Conservation (phyloP, 2,329 filamentous ascomycete genomes). For the Camillea tinctor region DNA sequence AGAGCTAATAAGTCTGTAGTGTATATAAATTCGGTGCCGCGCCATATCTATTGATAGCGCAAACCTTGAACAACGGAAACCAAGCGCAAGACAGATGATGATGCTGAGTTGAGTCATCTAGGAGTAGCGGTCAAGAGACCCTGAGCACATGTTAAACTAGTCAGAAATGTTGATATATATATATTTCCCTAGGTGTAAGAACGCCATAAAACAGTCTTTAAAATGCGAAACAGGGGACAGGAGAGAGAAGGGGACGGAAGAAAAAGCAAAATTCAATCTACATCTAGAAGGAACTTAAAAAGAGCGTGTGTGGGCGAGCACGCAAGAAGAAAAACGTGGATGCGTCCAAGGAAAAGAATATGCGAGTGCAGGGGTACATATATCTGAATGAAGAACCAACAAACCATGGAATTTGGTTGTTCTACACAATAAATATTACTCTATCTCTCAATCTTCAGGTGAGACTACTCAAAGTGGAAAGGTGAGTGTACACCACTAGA, state of each 20-base stretch:
- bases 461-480: not conserved
- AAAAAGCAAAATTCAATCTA: not conserved
- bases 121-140: not conserved
- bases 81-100: not conserved
- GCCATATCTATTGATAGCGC: not conserved
- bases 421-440: not conserved
- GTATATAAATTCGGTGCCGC: not conserved
- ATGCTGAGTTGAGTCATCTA: not conserved
- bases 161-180: not conserved
- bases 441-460: not conserved
- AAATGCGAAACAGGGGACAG: not conserved
- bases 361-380: not conserved
- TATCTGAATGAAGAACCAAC: not conserved
- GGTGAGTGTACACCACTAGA: not conserved
- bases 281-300: not conserved
- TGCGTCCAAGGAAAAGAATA: not conserved
- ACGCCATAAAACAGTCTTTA: not conserved
- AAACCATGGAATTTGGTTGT: not conserved
- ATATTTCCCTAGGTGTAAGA: not conserved
- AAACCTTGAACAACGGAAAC: not conserved
- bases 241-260: not conserved
- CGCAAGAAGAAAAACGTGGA: not conserved
- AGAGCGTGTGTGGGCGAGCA: not conserved
- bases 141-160: not conserved
- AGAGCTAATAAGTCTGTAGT: not conserved